Evolutionary conservation across 1,284 basidiomycete genomes (phyloP).

Genomic region (Leccinum pseudoinsigne): DNA sequence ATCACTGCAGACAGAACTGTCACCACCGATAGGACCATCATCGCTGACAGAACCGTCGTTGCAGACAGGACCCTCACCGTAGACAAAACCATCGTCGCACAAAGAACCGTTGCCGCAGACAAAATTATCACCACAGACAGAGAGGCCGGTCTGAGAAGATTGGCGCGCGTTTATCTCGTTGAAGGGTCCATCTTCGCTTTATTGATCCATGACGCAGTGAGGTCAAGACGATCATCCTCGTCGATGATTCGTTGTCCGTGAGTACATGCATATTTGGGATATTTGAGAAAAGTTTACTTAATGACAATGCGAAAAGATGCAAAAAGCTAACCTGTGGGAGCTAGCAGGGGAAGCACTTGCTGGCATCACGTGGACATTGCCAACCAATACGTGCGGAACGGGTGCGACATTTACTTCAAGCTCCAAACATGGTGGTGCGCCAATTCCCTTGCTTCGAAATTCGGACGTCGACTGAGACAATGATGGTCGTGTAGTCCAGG

Average conservation of each 20-base stretch:
- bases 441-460: too few relatives aligned
- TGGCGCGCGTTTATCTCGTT: background rate
- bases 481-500: too few relatives aligned
- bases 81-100: too few relatives aligned
- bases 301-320: background rate
- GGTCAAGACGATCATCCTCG: background rate
- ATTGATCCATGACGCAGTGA: background rate
- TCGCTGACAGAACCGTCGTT: background rate
- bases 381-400: background rate
- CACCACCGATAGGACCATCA: too few relatives aligned
- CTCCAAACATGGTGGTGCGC: too few relatives aligned
- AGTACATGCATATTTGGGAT: background rate
- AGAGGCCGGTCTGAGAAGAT: background rate
- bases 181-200: background rate
- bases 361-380: background rate
- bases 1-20: too few relatives aligned
- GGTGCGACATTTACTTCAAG: background rate
- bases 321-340: background rate
- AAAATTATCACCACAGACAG: background rate
- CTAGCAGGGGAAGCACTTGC: background rate
- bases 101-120: background rate
- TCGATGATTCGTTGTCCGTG: background rate
- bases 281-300: background rate
- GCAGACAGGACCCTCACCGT: too few relatives aligned
- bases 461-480: too few relatives aligned